Conservation (phyloP, 176 grass and related monocot species). For the Eragrostis curvula region DNA sequence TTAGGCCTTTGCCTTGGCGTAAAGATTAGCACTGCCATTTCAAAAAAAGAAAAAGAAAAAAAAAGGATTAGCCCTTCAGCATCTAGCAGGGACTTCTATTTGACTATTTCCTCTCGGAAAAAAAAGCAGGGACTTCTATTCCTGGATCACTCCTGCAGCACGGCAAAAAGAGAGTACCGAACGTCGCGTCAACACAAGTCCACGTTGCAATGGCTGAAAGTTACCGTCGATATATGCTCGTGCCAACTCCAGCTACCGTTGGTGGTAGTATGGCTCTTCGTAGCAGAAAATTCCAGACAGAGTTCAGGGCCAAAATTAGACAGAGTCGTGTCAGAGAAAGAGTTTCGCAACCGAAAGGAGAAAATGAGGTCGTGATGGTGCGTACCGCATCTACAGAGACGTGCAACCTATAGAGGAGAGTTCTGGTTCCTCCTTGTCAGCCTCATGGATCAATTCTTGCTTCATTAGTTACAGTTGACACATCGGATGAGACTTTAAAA, state of each 20-base stretch:
- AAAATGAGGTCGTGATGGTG: background rate
- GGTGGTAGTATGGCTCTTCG: background rate
- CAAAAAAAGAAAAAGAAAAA: no score
- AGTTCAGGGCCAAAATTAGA: background rate
- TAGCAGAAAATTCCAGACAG: background rate
- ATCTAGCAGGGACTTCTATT: background rate
- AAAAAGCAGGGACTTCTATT: background rate
- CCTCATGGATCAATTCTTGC: conserved; percentile 4
- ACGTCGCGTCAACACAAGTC: background rate
- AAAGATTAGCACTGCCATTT: background rate
- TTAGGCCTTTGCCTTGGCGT: conserved; percentile 7
- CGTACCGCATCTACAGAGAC: conserved; percentile 42
- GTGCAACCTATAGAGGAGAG: conserved; percentile 27
- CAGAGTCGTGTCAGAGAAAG: background rate
- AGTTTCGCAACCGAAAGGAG: conserved; percentile 6
- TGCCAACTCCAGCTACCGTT: background rate
- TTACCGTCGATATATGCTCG: background rate
- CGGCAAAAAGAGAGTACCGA: conserved; percentile 8
- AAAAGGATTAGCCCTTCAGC: no score
- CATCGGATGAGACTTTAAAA: background rate
- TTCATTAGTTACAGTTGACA: background rate
- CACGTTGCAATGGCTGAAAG: background rate
- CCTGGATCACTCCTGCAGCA: background rate
- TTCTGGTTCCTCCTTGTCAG: background rate
- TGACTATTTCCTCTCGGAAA: no score